A percentile compares a stretch with the other conserved stretches of the same genome.
Evolutionary conservation across 495 filamentous ascomycete genomes (phyloP).

Genomic region (Hypoxylon fragiforme): DNA sequence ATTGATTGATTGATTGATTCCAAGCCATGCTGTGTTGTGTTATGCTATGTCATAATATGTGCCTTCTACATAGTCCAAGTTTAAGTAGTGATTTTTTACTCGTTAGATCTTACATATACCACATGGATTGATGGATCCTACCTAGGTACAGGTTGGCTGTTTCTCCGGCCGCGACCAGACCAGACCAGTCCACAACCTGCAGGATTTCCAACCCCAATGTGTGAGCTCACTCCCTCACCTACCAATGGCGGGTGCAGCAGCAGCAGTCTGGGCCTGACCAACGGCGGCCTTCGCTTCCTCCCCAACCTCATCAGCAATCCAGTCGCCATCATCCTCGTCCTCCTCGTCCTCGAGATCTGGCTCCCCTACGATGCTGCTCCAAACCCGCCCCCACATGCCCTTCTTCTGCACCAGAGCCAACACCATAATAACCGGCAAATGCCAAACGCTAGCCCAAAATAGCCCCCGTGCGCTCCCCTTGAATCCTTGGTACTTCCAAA

Average conservation of each 20-base stretch:
- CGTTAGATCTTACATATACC: no score
- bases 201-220: background rate
- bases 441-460: conserved; percentile 99
- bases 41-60: no score
- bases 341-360: conserved; percentile 52
- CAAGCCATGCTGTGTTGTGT: conserved; percentile 2
- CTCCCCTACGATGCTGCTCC: conserved; percentile 66
- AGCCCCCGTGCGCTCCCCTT: conserved; percentile 81
- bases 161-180: background rate
- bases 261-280: conserved; percentile 9
- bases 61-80: no score
- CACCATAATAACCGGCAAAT: conserved; percentile 87
- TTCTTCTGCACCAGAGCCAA: conserved; percentile 93
- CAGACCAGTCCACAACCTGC: conserved; percentile 3
- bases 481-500: conserved; percentile 77
- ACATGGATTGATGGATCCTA: no score
- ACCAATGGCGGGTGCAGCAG: conserved; percentile 8
- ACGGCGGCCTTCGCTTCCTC: conserved; percentile 14
- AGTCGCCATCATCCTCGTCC: conserved; percentile 50
- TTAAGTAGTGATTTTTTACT: background rate
- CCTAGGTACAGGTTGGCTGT: conserved; percentile 21
- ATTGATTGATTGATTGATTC: conserved; percentile 11
- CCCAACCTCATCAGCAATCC: conserved; percentile 45
- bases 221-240: conserved; percentile 18
- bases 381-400: conserved; percentile 86